These are phyloP conservation scores for Teunomyces tritomae DNA, from an alignment of 805 yeast genomes.

Conservation along the genomic window DNA sequence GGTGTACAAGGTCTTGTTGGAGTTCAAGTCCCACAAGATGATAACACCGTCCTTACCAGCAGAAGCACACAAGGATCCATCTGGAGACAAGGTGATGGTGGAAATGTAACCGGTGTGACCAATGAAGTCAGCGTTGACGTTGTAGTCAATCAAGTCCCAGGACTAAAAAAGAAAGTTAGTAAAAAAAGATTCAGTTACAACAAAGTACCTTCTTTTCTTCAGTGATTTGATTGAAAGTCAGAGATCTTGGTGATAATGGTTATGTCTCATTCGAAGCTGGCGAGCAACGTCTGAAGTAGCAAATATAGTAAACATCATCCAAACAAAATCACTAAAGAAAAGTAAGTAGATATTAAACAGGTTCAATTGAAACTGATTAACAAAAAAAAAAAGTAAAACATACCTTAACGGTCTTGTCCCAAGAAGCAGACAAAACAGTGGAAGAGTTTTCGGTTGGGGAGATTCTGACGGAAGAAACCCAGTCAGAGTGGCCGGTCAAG, in stretches of 20 bases:
- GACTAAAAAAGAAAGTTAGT: constrained; percentile 64
- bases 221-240: constrained; percentile 46
- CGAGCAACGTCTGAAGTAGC: constrained; percentile 96
- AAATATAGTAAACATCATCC: constrained; percentile 86
- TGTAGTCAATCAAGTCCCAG: constrained; percentile 87
- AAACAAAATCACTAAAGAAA: constrained; percentile 15
- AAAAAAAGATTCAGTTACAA: constrained; percentile 15
- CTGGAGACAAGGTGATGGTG: constrained; percentile 97
- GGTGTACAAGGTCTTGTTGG: constrained; percentile 85
- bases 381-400: constrained; percentile 40
- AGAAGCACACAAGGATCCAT: constrained; percentile 98
- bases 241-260: constrained; percentile 96
- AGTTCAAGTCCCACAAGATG: constrained; percentile 96
- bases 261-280: constrained; percentile 86
- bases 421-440: constrained; percentile 93
- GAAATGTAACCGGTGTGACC: constrained; percentile 99
- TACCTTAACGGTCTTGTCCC: constrained; percentile 99
- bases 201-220: neutral
- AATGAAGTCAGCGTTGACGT: constrained; percentile 90
- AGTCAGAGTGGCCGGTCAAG: constrained; percentile 94
- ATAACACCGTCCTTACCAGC: constrained; percentile 99
- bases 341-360: neutral
- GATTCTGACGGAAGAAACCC: constrained; percentile 98
- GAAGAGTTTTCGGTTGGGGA: constrained; percentile 77
- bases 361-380: too few relatives aligned